phyloP scores from a whole-genome alignment of 179 eudicot species.

The Beta macrorhiza region DNA sequence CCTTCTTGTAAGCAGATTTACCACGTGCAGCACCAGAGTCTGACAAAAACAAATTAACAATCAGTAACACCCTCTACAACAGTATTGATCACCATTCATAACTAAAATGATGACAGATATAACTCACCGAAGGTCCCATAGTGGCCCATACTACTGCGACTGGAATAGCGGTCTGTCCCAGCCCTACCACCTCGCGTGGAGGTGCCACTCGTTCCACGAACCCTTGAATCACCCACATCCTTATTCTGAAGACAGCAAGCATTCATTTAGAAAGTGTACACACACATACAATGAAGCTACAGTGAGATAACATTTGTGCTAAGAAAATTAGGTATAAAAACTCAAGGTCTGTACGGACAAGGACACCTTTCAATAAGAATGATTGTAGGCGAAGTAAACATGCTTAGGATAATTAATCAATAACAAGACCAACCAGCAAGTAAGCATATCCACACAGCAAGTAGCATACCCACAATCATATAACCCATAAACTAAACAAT shows the following conservation, averaged over 20 bases:
- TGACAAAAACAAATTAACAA: slow-evolving; percentile 23
- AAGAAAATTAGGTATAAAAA: neutral
- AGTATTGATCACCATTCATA: neutral
- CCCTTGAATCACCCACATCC: slow-evolving; percentile 69
- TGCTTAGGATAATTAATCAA: neutral
- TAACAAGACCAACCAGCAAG: slow-evolving; percentile 9
- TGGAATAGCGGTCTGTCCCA: slow-evolving; percentile 60
- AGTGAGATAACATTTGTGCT: neutral
- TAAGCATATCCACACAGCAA: slow-evolving; percentile 8
- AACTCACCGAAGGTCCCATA: slow-evolving; percentile 59
- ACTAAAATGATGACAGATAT: neutral
- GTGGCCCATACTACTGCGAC: slow-evolving; percentile 51
- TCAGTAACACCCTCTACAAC: slow-evolving; percentile 4
- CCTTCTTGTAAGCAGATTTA: slow-evolving; percentile 68
- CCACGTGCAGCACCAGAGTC: slow-evolving; percentile 58
- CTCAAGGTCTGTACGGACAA: neutral
- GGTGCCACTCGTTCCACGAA: slow-evolving; percentile 55
- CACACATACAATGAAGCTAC: neutral
- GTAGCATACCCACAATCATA: slow-evolving; percentile 8
- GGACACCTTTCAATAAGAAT: neutral
- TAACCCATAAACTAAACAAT: neutral
- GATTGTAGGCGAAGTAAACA: neutral
- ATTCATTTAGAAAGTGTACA: neutral
- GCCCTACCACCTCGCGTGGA: slow-evolving; percentile 62
- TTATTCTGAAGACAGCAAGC: slow-evolving; percentile 52